Evolutionary conservation across 257 asterid genomes (phyloP).

Genomic region (Lycium barbarum): DNA sequence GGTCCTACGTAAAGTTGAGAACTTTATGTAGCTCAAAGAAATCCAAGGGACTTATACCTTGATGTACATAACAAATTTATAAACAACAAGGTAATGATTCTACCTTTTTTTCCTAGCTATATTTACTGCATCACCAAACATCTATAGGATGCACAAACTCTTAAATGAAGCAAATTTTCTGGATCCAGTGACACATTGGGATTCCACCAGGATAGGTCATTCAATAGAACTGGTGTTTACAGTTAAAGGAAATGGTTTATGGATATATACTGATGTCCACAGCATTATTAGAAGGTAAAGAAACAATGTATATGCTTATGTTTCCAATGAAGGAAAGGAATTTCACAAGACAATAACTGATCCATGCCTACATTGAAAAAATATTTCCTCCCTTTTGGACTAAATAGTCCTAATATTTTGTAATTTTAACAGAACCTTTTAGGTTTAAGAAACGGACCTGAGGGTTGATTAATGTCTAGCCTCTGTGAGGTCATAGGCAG

Average conservation of each 20-base stretch:
- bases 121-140: background rate
- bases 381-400: background rate
- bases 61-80: background rate
- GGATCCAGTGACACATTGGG: background rate
- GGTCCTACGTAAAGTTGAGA: background rate
- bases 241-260: background rate
- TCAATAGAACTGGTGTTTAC: background rate
- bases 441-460: background rate
- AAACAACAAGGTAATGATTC: background rate
- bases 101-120: background rate
- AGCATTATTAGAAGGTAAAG: background rate
- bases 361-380: background rate
- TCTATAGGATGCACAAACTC: constrained; percentile 5
- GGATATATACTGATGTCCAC: background rate
- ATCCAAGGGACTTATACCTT: background rate
- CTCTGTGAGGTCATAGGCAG: background rate
- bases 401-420: background rate
- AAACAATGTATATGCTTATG: background rate
- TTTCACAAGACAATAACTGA: background rate
- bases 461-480: background rate
- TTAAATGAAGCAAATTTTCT: background rate
- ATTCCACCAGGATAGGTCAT: constrained; percentile 9
- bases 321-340: background rate
- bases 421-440: background rate
- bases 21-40: constrained; percentile 16